phyloP scores from a whole-genome alignment of 1,284 basidiomycete genomes.

The Ceratobasidium sp. region DNA sequence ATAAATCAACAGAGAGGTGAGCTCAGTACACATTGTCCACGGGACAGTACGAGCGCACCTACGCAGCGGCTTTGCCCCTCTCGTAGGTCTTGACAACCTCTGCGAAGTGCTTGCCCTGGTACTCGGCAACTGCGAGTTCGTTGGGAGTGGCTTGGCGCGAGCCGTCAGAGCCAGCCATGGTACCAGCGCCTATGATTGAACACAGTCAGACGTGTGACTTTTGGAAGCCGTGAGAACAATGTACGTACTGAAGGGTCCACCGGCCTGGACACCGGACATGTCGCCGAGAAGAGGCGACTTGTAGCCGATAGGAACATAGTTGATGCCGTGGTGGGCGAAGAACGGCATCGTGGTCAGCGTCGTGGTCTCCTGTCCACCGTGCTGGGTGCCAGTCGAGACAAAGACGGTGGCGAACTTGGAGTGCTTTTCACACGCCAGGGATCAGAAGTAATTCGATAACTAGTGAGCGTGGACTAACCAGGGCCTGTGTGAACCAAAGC shows the following conservation, averaged over 20 bases:
- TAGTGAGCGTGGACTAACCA: constrained; percentile 51
- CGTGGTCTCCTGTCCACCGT: constrained; percentile 49
- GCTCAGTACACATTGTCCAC: not conserved
- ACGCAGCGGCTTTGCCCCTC: constrained; percentile 45
- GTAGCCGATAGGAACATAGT: constrained; percentile 61
- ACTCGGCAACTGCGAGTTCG: constrained; percentile 45
- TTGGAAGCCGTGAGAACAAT: constrained; percentile 47
- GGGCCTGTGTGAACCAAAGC: constrained; percentile 60
- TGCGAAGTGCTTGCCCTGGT: constrained; percentile 47
- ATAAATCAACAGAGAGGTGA: not conserved
- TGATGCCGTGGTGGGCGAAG: constrained; percentile 60
- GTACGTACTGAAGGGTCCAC: constrained; percentile 62
- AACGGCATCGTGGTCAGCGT: constrained; percentile 53
- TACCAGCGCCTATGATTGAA: constrained; percentile 22
- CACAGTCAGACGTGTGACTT: not conserved
- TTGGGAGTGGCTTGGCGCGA: constrained; percentile 42
- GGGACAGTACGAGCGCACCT: constrained; percentile 30
- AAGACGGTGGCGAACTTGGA: constrained; percentile 60
- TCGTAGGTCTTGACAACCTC: constrained; percentile 49
- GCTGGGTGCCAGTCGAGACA: constrained; percentile 53
- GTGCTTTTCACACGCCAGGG: constrained; percentile 52
- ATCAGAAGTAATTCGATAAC: constrained; percentile 50
- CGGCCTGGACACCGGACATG: constrained; percentile 55
- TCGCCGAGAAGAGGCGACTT: constrained; percentile 54
- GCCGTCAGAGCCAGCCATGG: constrained; percentile 47